Base-by-base conservation (phyloP, 441 rosid species). In the Euphorbia schlechtendalii region DNA sequence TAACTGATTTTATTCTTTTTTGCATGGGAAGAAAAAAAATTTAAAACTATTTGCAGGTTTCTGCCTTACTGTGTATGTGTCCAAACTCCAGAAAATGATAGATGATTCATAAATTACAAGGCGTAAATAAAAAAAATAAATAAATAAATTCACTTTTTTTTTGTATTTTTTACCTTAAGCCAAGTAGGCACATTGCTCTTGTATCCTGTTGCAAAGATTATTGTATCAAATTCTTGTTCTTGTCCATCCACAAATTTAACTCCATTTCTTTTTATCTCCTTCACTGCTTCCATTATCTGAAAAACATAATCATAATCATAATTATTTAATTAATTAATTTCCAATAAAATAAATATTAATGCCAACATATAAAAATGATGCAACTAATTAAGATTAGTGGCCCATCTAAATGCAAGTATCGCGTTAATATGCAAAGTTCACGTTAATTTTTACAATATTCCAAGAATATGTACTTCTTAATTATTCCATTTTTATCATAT, bases 121-220 rank as follows among this genome's bases (percentile, higher is more conserved):
- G 27, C 61, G 27, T 34, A 67, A 30, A 67, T 40, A 21, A 12
- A 62, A 17, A 18, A 59, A 75, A 81, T 63, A 76, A 13, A n/a
- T 5, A 45, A 18, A 32, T 13, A 34, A 49, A 22, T 12, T 20
- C 15, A 1, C 12, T 20, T 0, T 8, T 25, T 43, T 8, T 51
- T 8, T n/a, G 10, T 27, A 32, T 32, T 11, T 1, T 15, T 61
- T 78, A 90, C 99, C 95, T 88, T 84, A 66, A 93, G 96, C 99
- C 99, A 93, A 66, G 71, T 64, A 46, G 96, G 92, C 21, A 93
- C 95, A 18, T 82, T 93, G 73, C 95, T 93, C 74, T 79, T 87
- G 69, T 88, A 93, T 6, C 97, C 99, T 27, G 99, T 93, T 56
- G 99, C 99, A 53, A 93, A 67, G 61, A 93, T 81, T 74, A 93